A percentile compares a stretch with the other conserved stretches of the same genome.
These are phyloP conservation scores for Diplodia seriata DNA, from an alignment of 2,329 filamentous ascomycete species.

Conservation along the genomic window DNA sequence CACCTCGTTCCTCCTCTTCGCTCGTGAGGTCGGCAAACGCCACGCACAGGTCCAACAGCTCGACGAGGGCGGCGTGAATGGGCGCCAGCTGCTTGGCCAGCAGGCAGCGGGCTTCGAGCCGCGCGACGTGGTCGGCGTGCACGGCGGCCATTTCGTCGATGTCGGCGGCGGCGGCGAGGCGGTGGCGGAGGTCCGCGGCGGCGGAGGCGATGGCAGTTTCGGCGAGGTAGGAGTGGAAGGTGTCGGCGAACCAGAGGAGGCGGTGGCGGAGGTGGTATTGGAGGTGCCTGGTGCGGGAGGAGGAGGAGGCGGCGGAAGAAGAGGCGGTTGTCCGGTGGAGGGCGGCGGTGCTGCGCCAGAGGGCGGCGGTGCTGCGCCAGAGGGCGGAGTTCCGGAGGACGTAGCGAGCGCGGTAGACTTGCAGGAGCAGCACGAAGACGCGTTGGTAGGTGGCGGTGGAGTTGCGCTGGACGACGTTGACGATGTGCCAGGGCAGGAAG, in stretches of 20 bases:
- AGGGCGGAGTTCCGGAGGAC: too few relatives aligned
- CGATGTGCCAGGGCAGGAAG: conserved; percentile 63
- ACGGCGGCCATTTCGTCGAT: conserved; percentile 80
- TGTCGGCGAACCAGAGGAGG: conserved; percentile 79
- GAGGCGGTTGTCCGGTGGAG: conserved; percentile 42
- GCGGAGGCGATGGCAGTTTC: conserved; percentile 73
- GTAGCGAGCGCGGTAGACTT: conserved; percentile 74
- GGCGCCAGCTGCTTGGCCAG: conserved; percentile 72
- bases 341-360: conserved; percentile 37
- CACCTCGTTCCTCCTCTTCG: conserved; percentile 45
- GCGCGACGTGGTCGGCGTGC: conserved; percentile 69
- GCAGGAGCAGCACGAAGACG: conserved; percentile 77
- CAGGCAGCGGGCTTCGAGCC: conserved; percentile 71
- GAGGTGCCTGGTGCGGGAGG: neutral
- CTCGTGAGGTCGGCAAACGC: conserved; percentile 68
- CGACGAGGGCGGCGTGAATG: conserved; percentile 75
- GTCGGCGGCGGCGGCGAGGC: conserved; percentile 69
- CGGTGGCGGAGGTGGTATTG: conserved; percentile 68
- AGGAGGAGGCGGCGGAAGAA: conserved; percentile 15
- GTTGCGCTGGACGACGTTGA: conserved; percentile 74
- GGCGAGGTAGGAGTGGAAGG: conserved; percentile 76
- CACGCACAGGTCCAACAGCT: conserved; percentile 76
- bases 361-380: conserved; percentile 37
- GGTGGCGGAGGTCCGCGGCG: conserved; percentile 61
- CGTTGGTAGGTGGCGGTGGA: conserved; percentile 72